Conservation (phyloP, 179 eudicot species). For the Pouteria campechiana region DNA sequence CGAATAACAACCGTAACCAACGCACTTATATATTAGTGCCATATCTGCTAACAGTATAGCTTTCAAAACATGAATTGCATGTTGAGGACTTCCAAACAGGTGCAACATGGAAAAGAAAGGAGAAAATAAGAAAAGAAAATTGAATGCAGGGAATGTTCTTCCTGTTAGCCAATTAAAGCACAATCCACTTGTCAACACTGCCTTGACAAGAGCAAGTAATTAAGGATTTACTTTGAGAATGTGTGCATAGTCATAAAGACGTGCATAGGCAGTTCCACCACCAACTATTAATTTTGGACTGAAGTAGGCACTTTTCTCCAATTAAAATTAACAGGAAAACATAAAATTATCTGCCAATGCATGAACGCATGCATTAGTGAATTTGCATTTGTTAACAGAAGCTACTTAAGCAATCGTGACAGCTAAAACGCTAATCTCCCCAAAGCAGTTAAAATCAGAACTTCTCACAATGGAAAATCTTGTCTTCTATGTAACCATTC, state of each 20-base stretch:
- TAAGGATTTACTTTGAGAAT: slow-evolving; percentile 63
- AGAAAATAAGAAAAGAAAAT: background rate
- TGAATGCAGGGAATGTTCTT: background rate
- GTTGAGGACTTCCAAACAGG: background rate
- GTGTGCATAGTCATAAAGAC: slow-evolving; percentile 81
- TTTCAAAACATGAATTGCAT: slow-evolving; percentile 16
- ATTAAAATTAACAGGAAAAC: no score
- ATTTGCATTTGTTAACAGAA: no score
- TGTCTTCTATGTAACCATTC: no score
- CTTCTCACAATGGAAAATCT: no score
- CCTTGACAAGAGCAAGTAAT: no score
- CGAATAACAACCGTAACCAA: slow-evolving; percentile 86
- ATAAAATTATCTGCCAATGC: no score
- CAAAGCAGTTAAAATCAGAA: no score
- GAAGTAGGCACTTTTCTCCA: slow-evolving; percentile 95
- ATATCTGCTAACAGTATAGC: slow-evolving; percentile 90
- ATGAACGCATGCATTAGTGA: no score
- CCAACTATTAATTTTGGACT: slow-evolving; percentile 92
- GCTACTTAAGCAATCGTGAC: no score
- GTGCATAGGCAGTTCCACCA: slow-evolving; percentile 97
- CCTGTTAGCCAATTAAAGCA: no score
- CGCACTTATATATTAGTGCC: slow-evolving; percentile 98
- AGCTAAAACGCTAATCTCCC: no score
- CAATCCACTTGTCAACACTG: no score
- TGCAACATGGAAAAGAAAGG: background rate